Conservation (phyloP, 192 early-diverging fungal species). For the Spinellus fusiger region DNA sequence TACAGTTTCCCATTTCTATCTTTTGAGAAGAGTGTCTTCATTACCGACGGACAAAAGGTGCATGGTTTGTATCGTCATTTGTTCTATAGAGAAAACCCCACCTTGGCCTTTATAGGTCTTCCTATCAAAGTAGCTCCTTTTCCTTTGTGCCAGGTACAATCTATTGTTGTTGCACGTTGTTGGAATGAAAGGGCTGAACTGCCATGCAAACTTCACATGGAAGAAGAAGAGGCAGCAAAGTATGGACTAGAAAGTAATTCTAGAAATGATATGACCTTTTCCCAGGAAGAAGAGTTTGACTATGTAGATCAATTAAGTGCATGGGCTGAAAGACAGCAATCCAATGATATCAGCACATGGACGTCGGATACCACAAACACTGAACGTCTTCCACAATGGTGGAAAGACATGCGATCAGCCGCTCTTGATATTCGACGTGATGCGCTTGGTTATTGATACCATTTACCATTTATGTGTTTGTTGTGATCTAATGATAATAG, state of each 20-base stretch:
- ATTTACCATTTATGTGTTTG: no score
- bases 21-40: slow-evolving; percentile 9
- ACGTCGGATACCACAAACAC: background rate
- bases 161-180: slow-evolving; percentile 36
- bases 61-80: slow-evolving; percentile 38
- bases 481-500: no score
- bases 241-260: background rate
- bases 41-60: slow-evolving; percentile 34
- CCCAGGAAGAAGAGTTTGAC: slow-evolving; percentile 11
- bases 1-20: slow-evolving; percentile 55
- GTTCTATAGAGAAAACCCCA: slow-evolving; percentile 44
- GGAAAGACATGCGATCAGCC: no score
- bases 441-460: no score
- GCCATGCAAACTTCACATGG: slow-evolving; percentile 12
- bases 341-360: background rate
- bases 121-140: slow-evolving; percentile 54
- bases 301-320: slow-evolving; percentile 24
- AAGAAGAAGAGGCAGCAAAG: background rate
- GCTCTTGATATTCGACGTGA: no score
- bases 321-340: slow-evolving; percentile 26
- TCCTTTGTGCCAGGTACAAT: slow-evolving; percentile 55
- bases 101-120: slow-evolving; percentile 51
- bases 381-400: slow-evolving; percentile 10
- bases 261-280: slow-evolving; percentile 16
- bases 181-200: slow-evolving; percentile 29